Conservation (phyloP, 2,329 filamentous ascomycete species). For the Thelonectria rubi region DNA sequence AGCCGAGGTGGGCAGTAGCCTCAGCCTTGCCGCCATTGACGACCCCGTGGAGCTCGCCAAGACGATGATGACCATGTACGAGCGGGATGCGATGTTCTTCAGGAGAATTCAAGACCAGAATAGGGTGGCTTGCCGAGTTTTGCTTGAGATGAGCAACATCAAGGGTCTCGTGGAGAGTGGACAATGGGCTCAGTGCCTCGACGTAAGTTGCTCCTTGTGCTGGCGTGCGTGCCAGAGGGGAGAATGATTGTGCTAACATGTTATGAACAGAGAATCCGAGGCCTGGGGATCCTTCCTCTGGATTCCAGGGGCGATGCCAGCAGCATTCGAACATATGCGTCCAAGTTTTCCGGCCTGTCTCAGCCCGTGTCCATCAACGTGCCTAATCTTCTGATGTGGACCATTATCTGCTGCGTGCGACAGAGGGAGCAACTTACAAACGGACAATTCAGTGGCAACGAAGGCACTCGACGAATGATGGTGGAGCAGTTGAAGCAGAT, state of each 20-base stretch:
- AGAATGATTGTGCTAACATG: constrained; percentile 29
- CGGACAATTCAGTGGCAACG: constrained; percentile 79
- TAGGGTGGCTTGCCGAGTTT: constrained; percentile 63
- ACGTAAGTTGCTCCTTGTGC: constrained; percentile 56
- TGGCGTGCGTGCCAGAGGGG: neutral
- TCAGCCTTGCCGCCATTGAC: constrained; percentile 68
- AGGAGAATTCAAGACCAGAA: constrained; percentile 66
- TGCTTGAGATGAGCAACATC: constrained; percentile 69
- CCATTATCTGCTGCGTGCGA: constrained; percentile 83
- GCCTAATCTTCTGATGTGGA: constrained; percentile 93
- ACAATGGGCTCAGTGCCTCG: constrained; percentile 66
- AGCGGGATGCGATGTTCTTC: constrained; percentile 68
- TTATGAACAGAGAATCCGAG: constrained; percentile 70
- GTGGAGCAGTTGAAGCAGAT: constrained; percentile 79
- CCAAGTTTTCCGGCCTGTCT: constrained; percentile 80
- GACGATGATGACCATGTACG: constrained; percentile 72
- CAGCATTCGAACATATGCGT: constrained; percentile 80
- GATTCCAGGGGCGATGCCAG: constrained; percentile 77
- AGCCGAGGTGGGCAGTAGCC: constrained; percentile 60
- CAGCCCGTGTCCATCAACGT: constrained; percentile 88
- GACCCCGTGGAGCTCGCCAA: constrained; percentile 67
- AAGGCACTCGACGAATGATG: constrained; percentile 69
- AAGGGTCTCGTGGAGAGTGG: constrained; percentile 64
- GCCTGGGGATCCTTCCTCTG: constrained; percentile 82
- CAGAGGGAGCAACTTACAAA: constrained; percentile 77